Percentiles rank a stretch among this genome's conserved stretches.
Conservation (phyloP, 345 rosid species). For the Salix koriyanagi region DNA sequence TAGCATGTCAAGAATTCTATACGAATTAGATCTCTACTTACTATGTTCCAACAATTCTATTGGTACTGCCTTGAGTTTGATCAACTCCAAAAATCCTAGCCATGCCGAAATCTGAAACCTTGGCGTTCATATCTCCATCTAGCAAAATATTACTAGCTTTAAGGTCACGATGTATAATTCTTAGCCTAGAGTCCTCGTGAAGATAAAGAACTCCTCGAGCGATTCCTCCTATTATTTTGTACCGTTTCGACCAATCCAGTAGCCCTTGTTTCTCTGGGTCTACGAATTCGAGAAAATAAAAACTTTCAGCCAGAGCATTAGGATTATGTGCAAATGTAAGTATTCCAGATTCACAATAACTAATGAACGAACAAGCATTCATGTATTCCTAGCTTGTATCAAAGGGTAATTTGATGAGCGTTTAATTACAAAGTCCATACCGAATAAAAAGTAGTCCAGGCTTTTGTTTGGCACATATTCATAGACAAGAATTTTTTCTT, state of each 20-base stretch:
- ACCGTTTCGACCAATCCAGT: constrained; percentile 18
- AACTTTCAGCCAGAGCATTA: too few species aligned
- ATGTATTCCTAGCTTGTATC: too few species aligned
- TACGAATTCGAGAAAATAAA: not conserved
- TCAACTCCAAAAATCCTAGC: constrained; percentile 25
- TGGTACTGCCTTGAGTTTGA: constrained; percentile 20
- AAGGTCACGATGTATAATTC: constrained; percentile 23
- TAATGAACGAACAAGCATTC: not conserved
- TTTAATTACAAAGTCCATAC: constrained; percentile 14
- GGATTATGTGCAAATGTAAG: not conserved
- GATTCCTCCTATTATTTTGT: constrained; percentile 18
- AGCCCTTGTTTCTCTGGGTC: constrained; percentile 5
- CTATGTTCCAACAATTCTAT: constrained; percentile 21
- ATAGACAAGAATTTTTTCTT: constrained; percentile 49
- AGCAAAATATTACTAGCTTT: constrained; percentile 24
- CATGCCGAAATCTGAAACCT: constrained; percentile 26
- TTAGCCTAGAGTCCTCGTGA: constrained; percentile 18
- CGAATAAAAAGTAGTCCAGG: constrained; percentile 37
- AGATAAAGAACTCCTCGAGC: constrained; percentile 27
- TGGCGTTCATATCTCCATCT: constrained; percentile 23
- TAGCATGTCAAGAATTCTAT: not conserved
- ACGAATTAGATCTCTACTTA: constrained; percentile 4
- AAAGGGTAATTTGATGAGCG: not conserved
- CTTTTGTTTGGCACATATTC: constrained; percentile 48
- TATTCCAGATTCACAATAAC: not conserved